Conservation (phyloP, 352 stramenopile genomes). For the Phytophthora ramorum region DNA sequence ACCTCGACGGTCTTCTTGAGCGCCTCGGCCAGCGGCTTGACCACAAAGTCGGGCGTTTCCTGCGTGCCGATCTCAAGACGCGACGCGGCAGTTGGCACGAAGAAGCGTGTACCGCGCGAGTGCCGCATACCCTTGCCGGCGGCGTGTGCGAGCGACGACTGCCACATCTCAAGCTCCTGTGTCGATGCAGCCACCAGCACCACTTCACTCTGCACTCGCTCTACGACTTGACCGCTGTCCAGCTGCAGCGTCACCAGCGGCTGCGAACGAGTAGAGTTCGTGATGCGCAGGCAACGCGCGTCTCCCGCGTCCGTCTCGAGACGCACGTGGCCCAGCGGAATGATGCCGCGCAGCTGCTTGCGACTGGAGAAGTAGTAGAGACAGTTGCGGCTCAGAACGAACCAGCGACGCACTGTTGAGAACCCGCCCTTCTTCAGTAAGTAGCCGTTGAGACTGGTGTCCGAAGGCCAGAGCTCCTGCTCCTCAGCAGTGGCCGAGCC, state of each 20-base stretch:
- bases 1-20: slow-evolving; percentile 86
- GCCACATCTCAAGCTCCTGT: slow-evolving; percentile 91
- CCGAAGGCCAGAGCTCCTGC: slow-evolving; percentile 89
- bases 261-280: slow-evolving; percentile 60
- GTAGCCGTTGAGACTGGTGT: slow-evolving; percentile 88
- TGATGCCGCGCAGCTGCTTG: slow-evolving; percentile 87
- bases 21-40: slow-evolving; percentile 72
- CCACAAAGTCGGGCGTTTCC: slow-evolving; percentile 83
- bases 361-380: slow-evolving; percentile 89
- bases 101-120: slow-evolving; percentile 85
- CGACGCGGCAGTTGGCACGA: slow-evolving; percentile 82
- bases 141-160: slow-evolving; percentile 84
- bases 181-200: slow-evolving; percentile 68
- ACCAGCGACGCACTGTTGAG: slow-evolving; percentile 85
- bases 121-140: slow-evolving; percentile 82
- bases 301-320: slow-evolving; percentile 69
- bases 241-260: slow-evolving; percentile 81
- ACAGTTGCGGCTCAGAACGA: slow-evolving; percentile 89
- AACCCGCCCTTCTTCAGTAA: slow-evolving; percentile 87
- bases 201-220: slow-evolving; percentile 82
- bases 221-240: slow-evolving; percentile 82
- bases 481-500: slow-evolving; percentile 80
- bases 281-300: slow-evolving; percentile 74
- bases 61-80: slow-evolving; percentile 80
- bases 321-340: slow-evolving; percentile 79